Base-by-base conservation (phyloP, 2,329 filamentous ascomycete species). In the Xylariaceae sp. region DNA sequence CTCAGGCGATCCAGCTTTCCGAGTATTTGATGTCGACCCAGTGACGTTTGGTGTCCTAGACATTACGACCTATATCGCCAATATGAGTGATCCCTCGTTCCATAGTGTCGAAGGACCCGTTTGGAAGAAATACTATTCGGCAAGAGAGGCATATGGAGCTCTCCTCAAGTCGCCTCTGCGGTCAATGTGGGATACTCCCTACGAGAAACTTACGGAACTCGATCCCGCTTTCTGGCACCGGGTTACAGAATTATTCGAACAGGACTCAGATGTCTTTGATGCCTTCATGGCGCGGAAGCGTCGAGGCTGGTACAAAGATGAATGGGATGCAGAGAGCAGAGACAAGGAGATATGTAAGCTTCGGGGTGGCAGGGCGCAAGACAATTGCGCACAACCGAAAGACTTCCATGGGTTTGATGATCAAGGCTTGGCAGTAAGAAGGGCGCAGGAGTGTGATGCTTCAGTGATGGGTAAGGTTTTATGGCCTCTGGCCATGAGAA, bases 141-240 rank as follows among this genome's bases (percentile, higher is more conserved):
- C 75, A 23, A 77, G 74, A 56, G 72, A 73, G 42, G 64, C 67
- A 6, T 82, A 82, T 54, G 77, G 76, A 5, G 53, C 67, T 1
- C 62, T 71, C 1, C 60, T 76, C 12, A 57, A 49, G 22, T 70
- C 74, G 29, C 68, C 73, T 1, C 52, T 73, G 1, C 43, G 48
- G 12, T 61, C 59, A 10, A n/a, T n/a, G n/a, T n/a, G n/a, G n/a
- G n/a, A n/a, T n/a, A n/a, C n/a, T n/a, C n/a, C n/a, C n/a, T n/a
- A n/a, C n/a, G n/a, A n/a, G n/a, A n/a, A n/a, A n/a, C n/a, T n/a
- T n/a, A n/a, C n/a, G 0, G 40, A 82, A 52, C 69, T 83, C 25
- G 76, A 73, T 1, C 73, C 77, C 0, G 72, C 71, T 1, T 81
- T 81, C 60, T 82, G 79, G 78, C 78, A 81, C 58, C 72, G 76